phyloP scores from a whole-genome alignment of 2,329 filamentous ascomycete species.

The Cercospora brassicicola region DNA sequence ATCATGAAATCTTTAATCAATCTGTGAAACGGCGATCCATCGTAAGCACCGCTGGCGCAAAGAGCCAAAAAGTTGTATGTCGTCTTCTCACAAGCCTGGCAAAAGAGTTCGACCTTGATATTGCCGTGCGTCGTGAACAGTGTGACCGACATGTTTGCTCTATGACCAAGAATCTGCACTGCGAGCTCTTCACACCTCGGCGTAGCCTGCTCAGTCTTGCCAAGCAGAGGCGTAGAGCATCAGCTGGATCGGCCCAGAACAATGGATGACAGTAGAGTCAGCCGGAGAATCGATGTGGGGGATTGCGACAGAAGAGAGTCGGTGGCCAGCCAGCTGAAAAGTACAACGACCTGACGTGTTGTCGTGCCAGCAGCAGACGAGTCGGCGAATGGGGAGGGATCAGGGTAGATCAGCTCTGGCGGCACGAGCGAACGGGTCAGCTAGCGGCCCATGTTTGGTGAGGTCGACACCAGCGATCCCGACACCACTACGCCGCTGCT shows the following conservation, averaged over 20 bases:
- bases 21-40: slow-evolving; percentile 74
- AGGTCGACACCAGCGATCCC: slow-evolving; percentile 2
- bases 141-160: slow-evolving; percentile 50
- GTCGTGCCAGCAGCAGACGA: slow-evolving; percentile 12
- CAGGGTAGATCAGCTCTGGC: slow-evolving; percentile 6
- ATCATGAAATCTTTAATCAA: slow-evolving; percentile 79
- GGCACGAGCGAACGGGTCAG: slow-evolving; percentile 5
- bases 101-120: slow-evolving; percentile 95
- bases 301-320: slow-evolving; percentile 10
- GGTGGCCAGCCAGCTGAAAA: slow-evolving; percentile 10
- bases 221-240: not conserved
- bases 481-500: not conserved
- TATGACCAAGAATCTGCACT: slow-evolving; percentile 1
- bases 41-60: slow-evolving; percentile 76
- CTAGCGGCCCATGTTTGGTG: slow-evolving; percentile 5
- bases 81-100: slow-evolving; percentile 89
- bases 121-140: slow-evolving; percentile 87
- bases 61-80: slow-evolving; percentile 87
- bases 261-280: slow-evolving; percentile 3
- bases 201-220: slow-evolving; percentile 5
- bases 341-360: slow-evolving; percentile 7
- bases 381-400: not conserved
- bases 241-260: not conserved
- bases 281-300: slow-evolving; percentile 18
- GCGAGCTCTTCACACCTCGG: slow-evolving; percentile 10